Conservation (phyloP, 768 basidiomycete genomes). For the Arthromyces matolae region DNA sequence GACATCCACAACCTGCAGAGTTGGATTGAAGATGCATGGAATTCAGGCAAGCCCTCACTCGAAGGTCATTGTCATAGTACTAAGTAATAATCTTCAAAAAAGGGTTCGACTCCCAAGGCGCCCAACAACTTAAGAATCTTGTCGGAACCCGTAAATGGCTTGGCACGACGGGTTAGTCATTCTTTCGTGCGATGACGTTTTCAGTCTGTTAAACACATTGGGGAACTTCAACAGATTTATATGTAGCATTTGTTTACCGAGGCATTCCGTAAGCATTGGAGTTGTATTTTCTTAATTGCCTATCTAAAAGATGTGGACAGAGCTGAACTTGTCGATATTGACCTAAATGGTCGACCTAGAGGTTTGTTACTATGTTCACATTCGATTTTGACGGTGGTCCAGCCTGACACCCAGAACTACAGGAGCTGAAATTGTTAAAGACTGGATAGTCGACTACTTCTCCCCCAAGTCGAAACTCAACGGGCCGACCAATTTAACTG, state of each 20-base stretch:
- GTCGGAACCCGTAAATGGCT: conserved; percentile 70
- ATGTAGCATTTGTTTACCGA: conserved; percentile 71
- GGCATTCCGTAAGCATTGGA: conserved; percentile 70
- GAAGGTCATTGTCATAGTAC: neutral
- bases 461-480: conserved; percentile 22
- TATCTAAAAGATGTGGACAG: too few species aligned
- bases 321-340: conserved; percentile 63
- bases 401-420: conserved; percentile 23
- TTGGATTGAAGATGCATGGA: conserved; percentile 85
- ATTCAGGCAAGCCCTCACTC: conserved; percentile 40
- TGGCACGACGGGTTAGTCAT: conserved; percentile 68
- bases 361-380: too few species aligned
- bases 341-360: conserved; percentile 38
- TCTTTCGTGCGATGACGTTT: neutral
- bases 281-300: too few species aligned
- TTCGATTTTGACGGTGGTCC: neutral
- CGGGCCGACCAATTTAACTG: conserved; percentile 40
- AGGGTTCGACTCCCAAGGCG: conserved; percentile 77
- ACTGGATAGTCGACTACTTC: conserved; percentile 82
- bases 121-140: conserved; percentile 50
- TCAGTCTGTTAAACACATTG: conserved; percentile 2
- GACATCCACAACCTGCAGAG: conserved; percentile 70
- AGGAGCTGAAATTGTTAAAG: conserved; percentile 41
- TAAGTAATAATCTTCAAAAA: neutral
- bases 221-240: conserved; percentile 63